Percentiles rank a stretch among this genome's conserved stretches.
Evolutionary conservation across 306 rosid genomes (phyloP).

Genomic region (Dalbergia oliveri): DNA sequence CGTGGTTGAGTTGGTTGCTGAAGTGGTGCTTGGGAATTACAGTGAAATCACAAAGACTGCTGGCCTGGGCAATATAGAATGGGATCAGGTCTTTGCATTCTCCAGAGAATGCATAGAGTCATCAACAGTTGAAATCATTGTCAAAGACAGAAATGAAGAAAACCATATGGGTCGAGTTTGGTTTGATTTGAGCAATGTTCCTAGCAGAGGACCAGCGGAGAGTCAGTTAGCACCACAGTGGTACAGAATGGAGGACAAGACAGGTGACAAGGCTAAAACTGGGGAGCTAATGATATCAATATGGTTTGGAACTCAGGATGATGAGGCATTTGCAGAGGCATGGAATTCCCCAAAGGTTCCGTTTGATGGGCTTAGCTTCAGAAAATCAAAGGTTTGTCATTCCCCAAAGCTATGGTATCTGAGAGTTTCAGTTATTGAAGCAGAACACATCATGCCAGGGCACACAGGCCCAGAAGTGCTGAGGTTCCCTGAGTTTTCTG

Average conservation of each 20-base stretch:
- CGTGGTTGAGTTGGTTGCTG: neutral
- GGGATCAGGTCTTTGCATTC: conserved; percentile 9
- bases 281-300: neutral
- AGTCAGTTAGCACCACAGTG: neutral
- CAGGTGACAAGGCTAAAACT: neutral
- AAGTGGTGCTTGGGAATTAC: neutral
- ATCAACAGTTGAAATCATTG: neutral
- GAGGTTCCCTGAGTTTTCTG: conserved; percentile 27
- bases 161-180: neutral
- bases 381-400: neutral
- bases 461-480: conserved; percentile 6
- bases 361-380: neutral
- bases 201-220: neutral
- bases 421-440: conserved; percentile 29
- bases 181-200: neutral
- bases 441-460: conserved; percentile 31
- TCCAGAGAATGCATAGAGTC: neutral
- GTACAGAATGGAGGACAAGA: neutral
- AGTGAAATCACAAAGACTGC: neutral
- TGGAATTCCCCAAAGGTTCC: neutral
- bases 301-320: conserved; percentile 15
- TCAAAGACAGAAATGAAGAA: neutral
- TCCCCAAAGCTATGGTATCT: conserved; percentile 36
- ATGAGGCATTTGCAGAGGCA: conserved; percentile 11
- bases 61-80: neutral